Conservation (phyloP, 208 protist genomes). For the Crithidia expoeki region DNA sequence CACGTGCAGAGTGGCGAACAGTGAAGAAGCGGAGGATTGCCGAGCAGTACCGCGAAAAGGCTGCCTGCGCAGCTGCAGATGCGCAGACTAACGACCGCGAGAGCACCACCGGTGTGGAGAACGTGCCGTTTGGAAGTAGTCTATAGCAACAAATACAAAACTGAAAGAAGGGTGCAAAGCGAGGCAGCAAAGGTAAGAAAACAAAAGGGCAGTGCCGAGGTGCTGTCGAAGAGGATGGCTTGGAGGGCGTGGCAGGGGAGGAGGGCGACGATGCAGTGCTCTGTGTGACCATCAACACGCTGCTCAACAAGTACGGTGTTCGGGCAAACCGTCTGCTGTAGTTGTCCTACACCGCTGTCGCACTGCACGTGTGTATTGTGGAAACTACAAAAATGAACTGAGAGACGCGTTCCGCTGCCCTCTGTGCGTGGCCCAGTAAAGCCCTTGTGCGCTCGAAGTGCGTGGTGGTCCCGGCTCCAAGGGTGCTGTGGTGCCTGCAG, state of each 20-base stretch:
- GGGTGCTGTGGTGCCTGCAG: constrained; percentile 13
- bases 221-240: not conserved
- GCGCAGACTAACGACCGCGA: too few relatives aligned
- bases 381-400: too few relatives aligned
- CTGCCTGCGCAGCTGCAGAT: too few relatives aligned
- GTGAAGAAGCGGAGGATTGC: not conserved
- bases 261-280: not conserved
- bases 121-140: too few relatives aligned
- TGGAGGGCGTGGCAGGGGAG: not conserved
- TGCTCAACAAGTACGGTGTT: not conserved
- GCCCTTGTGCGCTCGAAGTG: not conserved
- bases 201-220: too few relatives aligned
- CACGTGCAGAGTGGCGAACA: constrained; percentile 6
- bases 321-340: not conserved
- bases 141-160: too few relatives aligned
- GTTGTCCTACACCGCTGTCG: not conserved
- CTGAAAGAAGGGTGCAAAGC: too few relatives aligned
- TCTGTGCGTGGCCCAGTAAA: constrained; percentile 1
- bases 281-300: not conserved
- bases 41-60: not conserved
- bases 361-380: not conserved
- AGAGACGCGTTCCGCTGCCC: too few relatives aligned
- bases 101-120: too few relatives aligned
- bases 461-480: not conserved
- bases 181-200: too few relatives aligned